phyloP scores from a whole-genome alignment of 2,329 filamentous ascomycete genomes.

The Pseudocercospora musae region DNA sequence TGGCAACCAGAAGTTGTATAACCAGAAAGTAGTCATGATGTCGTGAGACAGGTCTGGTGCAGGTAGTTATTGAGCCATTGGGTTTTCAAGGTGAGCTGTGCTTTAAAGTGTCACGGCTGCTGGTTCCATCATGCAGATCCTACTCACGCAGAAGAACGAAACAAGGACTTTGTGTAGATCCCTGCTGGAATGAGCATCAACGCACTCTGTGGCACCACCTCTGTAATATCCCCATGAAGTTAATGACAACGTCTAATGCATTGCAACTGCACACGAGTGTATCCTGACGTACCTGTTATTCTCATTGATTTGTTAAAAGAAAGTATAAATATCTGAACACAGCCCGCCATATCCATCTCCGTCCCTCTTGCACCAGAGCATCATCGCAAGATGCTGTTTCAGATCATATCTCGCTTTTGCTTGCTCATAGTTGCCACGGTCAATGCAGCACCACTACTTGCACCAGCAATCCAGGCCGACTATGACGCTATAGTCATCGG shows the following conservation, averaged over 20 bases:
- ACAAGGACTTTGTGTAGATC: neutral
- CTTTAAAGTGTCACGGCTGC: neutral
- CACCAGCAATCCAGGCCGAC: constrained; percentile 5
- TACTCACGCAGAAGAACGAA: neutral
- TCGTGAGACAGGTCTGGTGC: no score
- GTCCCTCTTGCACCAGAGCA: neutral
- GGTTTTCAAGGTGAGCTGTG: neutral
- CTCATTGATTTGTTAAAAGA: neutral
- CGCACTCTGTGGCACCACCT: neutral
- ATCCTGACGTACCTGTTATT: neutral
- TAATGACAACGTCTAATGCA: neutral
- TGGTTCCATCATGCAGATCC: neutral
- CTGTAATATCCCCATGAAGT: neutral
- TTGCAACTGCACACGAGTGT: neutral
- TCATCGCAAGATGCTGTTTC: neutral
- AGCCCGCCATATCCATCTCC: neutral
- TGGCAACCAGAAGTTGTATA: neutral
- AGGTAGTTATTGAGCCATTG: neutral
- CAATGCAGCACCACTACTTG: constrained; percentile 4
- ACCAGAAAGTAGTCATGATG: neutral
- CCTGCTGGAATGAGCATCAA: neutral
- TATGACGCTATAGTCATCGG: constrained; percentile 20
- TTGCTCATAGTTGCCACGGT: neutral
- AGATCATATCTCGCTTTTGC: neutral
- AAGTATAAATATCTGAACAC: neutral